Base-by-base conservation (phyloP, 1,139 yeast species). In the Candida tetrigidarum region DNA sequence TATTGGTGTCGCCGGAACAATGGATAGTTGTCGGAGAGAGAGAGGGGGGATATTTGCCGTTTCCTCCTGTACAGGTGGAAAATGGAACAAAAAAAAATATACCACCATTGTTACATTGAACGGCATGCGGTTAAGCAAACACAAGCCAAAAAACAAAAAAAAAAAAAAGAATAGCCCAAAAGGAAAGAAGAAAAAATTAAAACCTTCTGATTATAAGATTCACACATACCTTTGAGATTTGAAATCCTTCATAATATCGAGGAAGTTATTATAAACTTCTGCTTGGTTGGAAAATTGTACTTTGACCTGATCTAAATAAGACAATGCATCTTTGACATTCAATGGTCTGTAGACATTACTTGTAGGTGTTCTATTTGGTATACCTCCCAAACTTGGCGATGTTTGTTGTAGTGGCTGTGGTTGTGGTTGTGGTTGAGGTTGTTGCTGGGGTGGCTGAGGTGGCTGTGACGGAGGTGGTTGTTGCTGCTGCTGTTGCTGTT, bases 181-280 rank as follows among this genome's bases (percentile, higher is more conserved):
- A n/a, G n/a, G n/a, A n/a, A n/a, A n/a, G n/a, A n/a, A n/a, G n/a
- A 28, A 11, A 19, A 36, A 25, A 10, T 25, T 5, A 25, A n/a
- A n/a, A n/a, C n/a, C n/a, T n/a, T n/a, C n/a, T n/a, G n/a, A 14
- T 28, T 32, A n/a, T 32, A 14, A 32, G 14, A 36, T 26, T 15
- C 49, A 15, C 45, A 74, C 81, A 51, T 66, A 79, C 73, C 83
- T 81, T 69, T 92, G 97, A 41, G 96, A 86, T 71, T 95, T 93
- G 73, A 95, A 95, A 62, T 95, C 99, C 68, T 93, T 93, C 99
- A 93, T 93, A 52, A 93, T 93, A 63, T 95, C 99, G 60, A 93
- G 78, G 61, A 93, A 93, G 63, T 89, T 92, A 64, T 93, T 95
- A 73, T 95, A 93, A 42, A 95, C 97, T 60, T 92, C 97, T 0